phyloP scores from a whole-genome alignment of 179 eudicot genomes.

The Beta macrorhiza region DNA sequence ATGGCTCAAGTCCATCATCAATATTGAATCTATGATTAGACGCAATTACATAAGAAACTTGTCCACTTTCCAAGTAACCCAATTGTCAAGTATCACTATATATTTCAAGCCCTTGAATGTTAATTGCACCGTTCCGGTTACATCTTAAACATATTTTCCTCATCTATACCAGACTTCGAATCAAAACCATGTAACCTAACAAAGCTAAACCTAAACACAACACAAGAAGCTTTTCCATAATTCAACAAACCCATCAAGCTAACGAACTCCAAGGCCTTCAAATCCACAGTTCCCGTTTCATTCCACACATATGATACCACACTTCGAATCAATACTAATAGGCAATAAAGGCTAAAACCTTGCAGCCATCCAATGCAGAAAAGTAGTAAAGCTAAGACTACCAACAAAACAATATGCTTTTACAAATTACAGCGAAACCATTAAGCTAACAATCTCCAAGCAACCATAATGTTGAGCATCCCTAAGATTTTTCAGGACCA shows the following conservation, averaged over 20 bases:
- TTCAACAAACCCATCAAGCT: too few species aligned
- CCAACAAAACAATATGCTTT: not conserved
- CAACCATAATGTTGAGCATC: not conserved
- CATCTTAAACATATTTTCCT: too few species aligned
- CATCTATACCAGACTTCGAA: too few species aligned
- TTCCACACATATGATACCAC: not conserved
- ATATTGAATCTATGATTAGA: too few species aligned
- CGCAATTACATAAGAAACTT: too few species aligned
- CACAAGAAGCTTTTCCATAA: not conserved
- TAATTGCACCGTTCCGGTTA: too few species aligned
- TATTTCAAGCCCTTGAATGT: not conserved
- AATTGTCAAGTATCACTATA: not conserved
- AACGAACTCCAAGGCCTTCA: too few species aligned
- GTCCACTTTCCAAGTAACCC: not conserved
- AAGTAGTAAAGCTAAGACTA: not conserved
- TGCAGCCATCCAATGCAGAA: not conserved
- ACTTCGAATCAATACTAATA: not conserved
- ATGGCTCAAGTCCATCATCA: too few species aligned
- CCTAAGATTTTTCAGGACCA: not conserved
- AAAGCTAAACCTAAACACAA: not conserved
- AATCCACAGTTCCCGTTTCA: not conserved
- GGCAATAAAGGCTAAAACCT: not conserved
- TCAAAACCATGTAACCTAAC: too few species aligned
- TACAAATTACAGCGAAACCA: not conserved
- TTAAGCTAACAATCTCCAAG: not conserved